phyloP scores from a whole-genome alignment of 148 eudicot genomes.

The Fallopia convolvulus region DNA sequence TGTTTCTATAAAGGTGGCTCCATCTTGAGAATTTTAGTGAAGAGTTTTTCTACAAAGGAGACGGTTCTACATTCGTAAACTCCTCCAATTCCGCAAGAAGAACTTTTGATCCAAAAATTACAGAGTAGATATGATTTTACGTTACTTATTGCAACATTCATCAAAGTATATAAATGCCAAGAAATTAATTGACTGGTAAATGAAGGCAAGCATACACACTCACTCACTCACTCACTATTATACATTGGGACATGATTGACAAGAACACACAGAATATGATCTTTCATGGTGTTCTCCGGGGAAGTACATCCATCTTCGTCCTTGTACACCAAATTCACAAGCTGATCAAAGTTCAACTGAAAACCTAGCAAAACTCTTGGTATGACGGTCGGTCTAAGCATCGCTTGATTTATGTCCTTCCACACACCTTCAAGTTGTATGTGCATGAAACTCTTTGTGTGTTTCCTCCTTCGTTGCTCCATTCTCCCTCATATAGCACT shows the following conservation, averaged over 20 bases:
- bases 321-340: constrained; percentile 10
- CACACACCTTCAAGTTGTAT: not conserved
- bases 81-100: too few relatives aligned
- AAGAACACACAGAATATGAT: not conserved
- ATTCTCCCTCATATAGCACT: not conserved
- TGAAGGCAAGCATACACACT: too few relatives aligned
- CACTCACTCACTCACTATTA: too few relatives aligned
- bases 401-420: constrained; percentile 2
- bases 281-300: constrained; percentile 4
- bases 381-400: not conserved
- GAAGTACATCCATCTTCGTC: constrained; percentile 2
- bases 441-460: not conserved
- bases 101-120: too few relatives aligned
- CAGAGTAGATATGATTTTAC: too few relatives aligned
- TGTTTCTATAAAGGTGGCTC: too few relatives aligned
- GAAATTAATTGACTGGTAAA: too few relatives aligned
- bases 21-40: too few relatives aligned
- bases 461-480: constrained; percentile 1
- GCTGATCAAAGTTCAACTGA: not conserved
- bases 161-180: too few relatives aligned
- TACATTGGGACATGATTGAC: not conserved
- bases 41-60: too few relatives aligned
- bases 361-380: not conserved
- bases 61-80: too few relatives aligned
- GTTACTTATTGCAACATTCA: too few relatives aligned